These are phyloP conservation scores for Petunia secreta DNA, from an alignment of 257 asterid species.

Conservation along the genomic window DNA sequence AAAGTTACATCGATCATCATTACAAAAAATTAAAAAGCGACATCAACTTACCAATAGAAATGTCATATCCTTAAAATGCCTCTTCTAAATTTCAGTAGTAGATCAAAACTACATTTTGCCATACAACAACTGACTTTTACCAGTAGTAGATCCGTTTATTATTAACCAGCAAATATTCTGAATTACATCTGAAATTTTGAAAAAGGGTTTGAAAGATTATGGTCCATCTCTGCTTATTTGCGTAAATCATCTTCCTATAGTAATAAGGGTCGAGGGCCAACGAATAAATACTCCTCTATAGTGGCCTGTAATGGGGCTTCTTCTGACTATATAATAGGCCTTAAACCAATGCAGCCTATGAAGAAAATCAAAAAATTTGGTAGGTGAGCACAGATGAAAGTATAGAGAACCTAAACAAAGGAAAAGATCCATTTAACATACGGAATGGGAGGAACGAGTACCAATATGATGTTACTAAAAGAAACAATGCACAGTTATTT, in stretches of 20 bases:
- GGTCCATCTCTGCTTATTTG: neutral
- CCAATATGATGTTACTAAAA: neutral
- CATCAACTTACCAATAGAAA: too few species aligned
- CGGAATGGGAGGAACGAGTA: neutral
- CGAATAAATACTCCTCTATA: neutral
- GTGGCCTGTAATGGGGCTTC: neutral
- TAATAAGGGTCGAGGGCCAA: neutral
- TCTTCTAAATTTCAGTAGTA: neutral
- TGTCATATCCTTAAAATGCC: neutral
- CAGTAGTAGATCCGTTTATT: neutral
- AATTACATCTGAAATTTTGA: neutral
- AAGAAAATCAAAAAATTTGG: neutral
- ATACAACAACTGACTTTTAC: neutral
- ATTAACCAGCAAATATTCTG: neutral
- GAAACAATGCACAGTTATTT: neutral
- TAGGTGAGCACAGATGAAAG: neutral
- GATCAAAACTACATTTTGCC: neutral
- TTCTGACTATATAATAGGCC: conserved; percentile 5
- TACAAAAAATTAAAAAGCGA: neutral
- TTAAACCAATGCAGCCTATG: neutral
- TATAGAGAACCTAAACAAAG: conserved; percentile 13
- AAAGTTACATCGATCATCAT: neutral
- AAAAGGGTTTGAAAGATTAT: neutral
- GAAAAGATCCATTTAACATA: neutral
- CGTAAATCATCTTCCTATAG: neutral